Evolutionary conservation across 495 filamentous ascomycete genomes (phyloP), one percentile per base, ranked within the genome.

Genomic region (Penicillium nucicola): DNA sequence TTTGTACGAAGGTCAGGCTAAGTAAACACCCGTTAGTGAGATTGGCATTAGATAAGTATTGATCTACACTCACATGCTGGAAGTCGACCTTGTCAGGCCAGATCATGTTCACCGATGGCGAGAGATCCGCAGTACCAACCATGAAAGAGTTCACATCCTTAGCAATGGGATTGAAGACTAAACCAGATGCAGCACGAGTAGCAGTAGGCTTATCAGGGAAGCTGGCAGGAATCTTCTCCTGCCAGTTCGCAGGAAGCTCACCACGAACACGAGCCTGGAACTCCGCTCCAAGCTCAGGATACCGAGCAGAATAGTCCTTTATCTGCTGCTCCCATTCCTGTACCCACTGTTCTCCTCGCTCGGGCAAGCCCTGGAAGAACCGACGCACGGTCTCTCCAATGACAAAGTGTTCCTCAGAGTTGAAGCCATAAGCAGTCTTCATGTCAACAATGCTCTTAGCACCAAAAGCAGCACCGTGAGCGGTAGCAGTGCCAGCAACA

Each of bases 41-140:
- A 23, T 9, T 22, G 3, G 2, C 1, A 46, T 18, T 30, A 8
- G 15, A 5, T 5, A n/a, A 3, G 8, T n/a, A n/a, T n/a, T n/a
- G n/a, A n/a, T 31, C 9, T n/a, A 30, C 2, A 64, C 65, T 64
- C 48, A 78, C 74, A 52, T 74, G 62, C 50, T 82, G 76, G 65
- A 82, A 82, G 53, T 80, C 78, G 4, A 73, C 60, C 54, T 77
- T 78, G 15, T 60, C 74, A n/a, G 72, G 66, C 74, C 74, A 83
- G 33, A 68, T 70, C 76, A 81, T 79, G 63, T 81, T 77, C 4
- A 82, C 78, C 0, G 77, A 81, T 6, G 79, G 78, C 0, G 78
- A 74, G 14, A 85, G 65, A 56, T 85, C 81, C 4, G 81, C 81
- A 0, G 79, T 81, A 5, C 80, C 81, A 18, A 82, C 76, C 74